Evolutionary conservation across 2,329 filamentous ascomycete genomes (phyloP), one percentile per base, ranked within the genome.

Genomic region (Massarina eburnea): DNA sequence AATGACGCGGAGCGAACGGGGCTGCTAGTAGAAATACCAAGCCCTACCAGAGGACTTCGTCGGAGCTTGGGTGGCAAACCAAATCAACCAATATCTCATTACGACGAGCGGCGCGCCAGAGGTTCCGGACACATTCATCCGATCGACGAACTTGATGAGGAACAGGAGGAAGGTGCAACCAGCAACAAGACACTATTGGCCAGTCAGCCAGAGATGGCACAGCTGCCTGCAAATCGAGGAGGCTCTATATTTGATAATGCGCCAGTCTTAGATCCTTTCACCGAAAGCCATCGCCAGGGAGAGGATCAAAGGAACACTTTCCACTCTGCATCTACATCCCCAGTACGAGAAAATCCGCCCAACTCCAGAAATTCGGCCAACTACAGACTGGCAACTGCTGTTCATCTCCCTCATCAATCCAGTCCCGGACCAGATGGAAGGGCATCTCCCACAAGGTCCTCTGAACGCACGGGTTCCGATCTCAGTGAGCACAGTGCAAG

Each of bases 131-230:
- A 74, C 19, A 85, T 85, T 20, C 82, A 84, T 58, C 80, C 81
- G 0, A 86, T 86, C 36, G 81, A 83, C 29, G 80, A 83, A 59
- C 69, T 77, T 10, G 82, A 85, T 47, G 82, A 84, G 51, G 79
- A 83, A 40, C 43, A 51, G 29, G 79, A 81, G 42, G 44, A 55
- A 8, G 59, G 61, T 4, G 50, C 47, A 8, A 26, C 45, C 1
- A 58, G 51, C 18, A 59, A 64, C 10, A 45, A 51, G 14, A 51
- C 48, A 7, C 45, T 48, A 1, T 39, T 57, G 19, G 54, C 48
- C 6, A 40, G 35, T 20, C 48, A 54, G 15, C 51, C 50, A 8
- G 64, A 66, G 34, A 67, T 66, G 62, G 32, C 45, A 24, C 59
- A 67, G 43, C 41, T 43, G 9, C 39, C 41, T n/a, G 43, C 22